Conservation (phyloP, 768 basidiomycete genomes). For the Hericium alpestre region DNA sequence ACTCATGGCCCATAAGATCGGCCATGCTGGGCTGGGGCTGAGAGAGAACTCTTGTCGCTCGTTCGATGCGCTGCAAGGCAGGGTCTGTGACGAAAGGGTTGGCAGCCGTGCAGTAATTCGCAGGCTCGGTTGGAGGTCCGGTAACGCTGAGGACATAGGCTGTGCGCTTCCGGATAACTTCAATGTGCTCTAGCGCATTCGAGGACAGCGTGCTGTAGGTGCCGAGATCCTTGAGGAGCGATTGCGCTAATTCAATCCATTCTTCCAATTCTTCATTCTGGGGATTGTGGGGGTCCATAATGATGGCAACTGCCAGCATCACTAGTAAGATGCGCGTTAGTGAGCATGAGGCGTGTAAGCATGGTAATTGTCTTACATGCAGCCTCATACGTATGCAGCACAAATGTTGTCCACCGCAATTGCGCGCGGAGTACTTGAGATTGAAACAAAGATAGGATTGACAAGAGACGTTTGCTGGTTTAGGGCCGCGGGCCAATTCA, state of each 20-base stretch:
- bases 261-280: slow-evolving; percentile 17
- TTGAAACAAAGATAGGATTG: slow-evolving; percentile 8
- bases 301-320: slow-evolving; percentile 15
- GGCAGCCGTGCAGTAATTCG: neutral
- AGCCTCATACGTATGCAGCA: slow-evolving; percentile 9
- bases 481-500: neutral
- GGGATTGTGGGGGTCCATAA: slow-evolving; percentile 15
- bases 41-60: slow-evolving; percentile 11
- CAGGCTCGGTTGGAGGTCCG: neutral
- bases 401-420: slow-evolving; percentile 7
- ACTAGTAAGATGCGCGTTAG: slow-evolving; percentile 15
- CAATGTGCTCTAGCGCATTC: slow-evolving; percentile 12
- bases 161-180: slow-evolving; percentile 14
- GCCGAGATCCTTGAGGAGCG: slow-evolving; percentile 5
- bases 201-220: slow-evolving; percentile 10
- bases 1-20: slow-evolving; percentile 13
- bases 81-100: slow-evolving; percentile 4
- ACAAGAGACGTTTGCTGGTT: slow-evolving; percentile 13
- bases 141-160: slow-evolving; percentile 5
- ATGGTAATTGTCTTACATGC: slow-evolving; percentile 15
- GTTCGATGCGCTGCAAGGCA: slow-evolving; percentile 7
- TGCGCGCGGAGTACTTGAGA: neutral
- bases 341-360: slow-evolving; percentile 15
- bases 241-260: slow-evolving; percentile 15
- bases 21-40: slow-evolving; percentile 6